Evolutionary conservation across 176 grass and related monocot genomes (phyloP).

Genomic region (Microstegium vimineum): DNA sequence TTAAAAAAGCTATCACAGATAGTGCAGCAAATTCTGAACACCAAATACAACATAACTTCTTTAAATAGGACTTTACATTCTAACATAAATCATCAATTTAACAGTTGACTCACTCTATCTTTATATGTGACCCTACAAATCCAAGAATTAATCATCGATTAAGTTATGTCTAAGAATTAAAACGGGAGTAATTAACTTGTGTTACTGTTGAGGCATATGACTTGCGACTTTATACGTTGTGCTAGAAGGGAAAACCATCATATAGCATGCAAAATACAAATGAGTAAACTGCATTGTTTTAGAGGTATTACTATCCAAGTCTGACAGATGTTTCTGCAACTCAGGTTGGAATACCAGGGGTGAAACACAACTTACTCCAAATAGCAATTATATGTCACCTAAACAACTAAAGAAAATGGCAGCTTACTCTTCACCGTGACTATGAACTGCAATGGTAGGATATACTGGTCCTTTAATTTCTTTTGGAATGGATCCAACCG

Average conservation of each 20-base stretch:
- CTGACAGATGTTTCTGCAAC: not conserved
- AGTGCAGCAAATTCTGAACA: not conserved
- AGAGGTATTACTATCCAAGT: slow-evolving; percentile 9
- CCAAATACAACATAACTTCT: not conserved
- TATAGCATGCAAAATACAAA: not conserved
- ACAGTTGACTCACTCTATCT: not conserved
- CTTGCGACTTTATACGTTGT: not conserved
- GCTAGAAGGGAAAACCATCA: not conserved
- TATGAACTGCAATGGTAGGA: slow-evolving; percentile 92
- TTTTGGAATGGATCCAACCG: slow-evolving; percentile 65
- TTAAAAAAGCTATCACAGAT: slow-evolving; percentile 10
- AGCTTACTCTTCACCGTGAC: slow-evolving; percentile 85
- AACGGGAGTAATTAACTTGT: not conserved
- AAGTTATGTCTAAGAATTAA: slow-evolving; percentile 13
- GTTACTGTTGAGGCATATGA: not conserved
- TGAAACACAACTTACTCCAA: slow-evolving; percentile 10
- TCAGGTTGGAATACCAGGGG: not conserved
- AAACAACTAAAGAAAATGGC: slow-evolving; percentile 2
- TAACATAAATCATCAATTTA: not conserved
- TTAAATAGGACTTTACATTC: not conserved
- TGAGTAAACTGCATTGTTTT: not conserved
- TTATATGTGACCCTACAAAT: slow-evolving; percentile 16
- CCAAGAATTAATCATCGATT: not conserved
- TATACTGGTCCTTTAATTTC: slow-evolving; percentile 77
- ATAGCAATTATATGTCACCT: not conserved